A percentile compares a stretch with the other conserved stretches of the same genome.
Evolutionary conservation across 352 stramenopile genomes (phyloP).

Genomic region (Pythium diclinum): DNA sequence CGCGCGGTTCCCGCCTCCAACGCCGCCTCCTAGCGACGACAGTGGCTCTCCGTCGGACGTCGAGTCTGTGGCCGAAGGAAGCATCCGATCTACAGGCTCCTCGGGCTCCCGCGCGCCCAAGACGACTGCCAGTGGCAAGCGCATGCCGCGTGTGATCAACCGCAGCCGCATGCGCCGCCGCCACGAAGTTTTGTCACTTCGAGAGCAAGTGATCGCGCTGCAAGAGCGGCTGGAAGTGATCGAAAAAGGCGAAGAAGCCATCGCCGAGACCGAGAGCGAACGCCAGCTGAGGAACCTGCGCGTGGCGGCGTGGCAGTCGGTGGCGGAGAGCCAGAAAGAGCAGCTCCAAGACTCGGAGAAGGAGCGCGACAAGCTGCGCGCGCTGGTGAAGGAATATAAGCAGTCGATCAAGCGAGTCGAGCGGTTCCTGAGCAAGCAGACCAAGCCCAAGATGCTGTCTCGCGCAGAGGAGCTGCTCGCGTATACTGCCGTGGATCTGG

Average conservation of each 20-base stretch:
- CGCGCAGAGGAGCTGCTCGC: neutral
- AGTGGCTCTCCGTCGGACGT: slow-evolving; percentile 8
- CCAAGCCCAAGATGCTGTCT: neutral
- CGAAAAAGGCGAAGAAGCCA: slow-evolving; percentile 3
- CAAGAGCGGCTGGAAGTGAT: slow-evolving; percentile 27
- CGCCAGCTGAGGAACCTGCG: slow-evolving; percentile 10
- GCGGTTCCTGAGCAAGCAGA: slow-evolving; percentile 9
- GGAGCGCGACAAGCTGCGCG: slow-evolving; percentile 12
- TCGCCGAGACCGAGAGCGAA: neutral
- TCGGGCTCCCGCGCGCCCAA: neutral
- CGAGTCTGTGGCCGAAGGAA: slow-evolving; percentile 6
- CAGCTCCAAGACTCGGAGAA: slow-evolving; percentile 1
- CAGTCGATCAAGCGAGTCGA: slow-evolving; percentile 14
- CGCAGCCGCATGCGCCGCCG: slow-evolving; percentile 34
- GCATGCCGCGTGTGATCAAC: slow-evolving; percentile 10
- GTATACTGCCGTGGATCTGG: neutral
- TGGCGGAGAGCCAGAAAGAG: slow-evolving; percentile 10
- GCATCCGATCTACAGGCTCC: neutral
- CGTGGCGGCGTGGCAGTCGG: slow-evolving; percentile 7
- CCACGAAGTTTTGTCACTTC: slow-evolving; percentile 30
- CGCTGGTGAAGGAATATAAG: slow-evolving; percentile 13
- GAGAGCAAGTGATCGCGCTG: slow-evolving; percentile 24
- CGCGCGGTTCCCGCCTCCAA: neutral
- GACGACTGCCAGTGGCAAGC: neutral
- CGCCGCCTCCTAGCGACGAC: neutral